Conservation (phyloP, 768 basidiomycete species). For the Boletus eberwhitei region DNA sequence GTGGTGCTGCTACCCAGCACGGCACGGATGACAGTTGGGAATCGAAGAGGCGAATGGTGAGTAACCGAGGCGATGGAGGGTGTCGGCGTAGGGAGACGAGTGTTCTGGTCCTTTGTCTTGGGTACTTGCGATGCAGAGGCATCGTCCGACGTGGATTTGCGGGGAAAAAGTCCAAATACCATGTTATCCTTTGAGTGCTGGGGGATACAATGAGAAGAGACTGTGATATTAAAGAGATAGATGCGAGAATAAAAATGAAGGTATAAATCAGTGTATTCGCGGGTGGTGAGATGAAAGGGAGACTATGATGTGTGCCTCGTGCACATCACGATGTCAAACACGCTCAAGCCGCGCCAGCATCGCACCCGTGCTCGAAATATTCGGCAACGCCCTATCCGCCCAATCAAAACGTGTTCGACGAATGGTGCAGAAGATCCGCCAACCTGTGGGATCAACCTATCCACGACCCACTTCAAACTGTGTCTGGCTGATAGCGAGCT, state of each 20-base stretch:
- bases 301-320: constrained; percentile 13
- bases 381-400: not conserved
- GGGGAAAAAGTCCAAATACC: constrained; percentile 42
- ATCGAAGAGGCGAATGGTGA: constrained; percentile 22
- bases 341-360: constrained; percentile 6
- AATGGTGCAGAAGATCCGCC: not conserved
- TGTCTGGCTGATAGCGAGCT: not conserved
- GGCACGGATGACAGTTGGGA: constrained; percentile 13
- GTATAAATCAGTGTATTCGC: constrained; percentile 5
- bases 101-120: constrained; percentile 1
- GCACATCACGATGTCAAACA: constrained; percentile 18
- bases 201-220: not conserved
- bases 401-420: constrained; percentile 8
- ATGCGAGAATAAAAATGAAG: not conserved
- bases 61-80: constrained; percentile 43
- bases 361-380: constrained; percentile 2
- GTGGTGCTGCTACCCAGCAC: constrained; percentile 21
- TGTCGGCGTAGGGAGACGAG: constrained; percentile 52
- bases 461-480: not conserved
- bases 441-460: not conserved
- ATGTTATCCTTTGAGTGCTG: constrained; percentile 15
- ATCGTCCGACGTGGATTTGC: constrained; percentile 27
- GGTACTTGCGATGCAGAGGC: constrained; percentile 4
- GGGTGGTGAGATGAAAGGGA: constrained; percentile 13
- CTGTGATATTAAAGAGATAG: constrained; percentile 13